Base-by-base conservation (phyloP, 1,284 basidiomycete species). In the Sphaerobolus stellatus region DNA sequence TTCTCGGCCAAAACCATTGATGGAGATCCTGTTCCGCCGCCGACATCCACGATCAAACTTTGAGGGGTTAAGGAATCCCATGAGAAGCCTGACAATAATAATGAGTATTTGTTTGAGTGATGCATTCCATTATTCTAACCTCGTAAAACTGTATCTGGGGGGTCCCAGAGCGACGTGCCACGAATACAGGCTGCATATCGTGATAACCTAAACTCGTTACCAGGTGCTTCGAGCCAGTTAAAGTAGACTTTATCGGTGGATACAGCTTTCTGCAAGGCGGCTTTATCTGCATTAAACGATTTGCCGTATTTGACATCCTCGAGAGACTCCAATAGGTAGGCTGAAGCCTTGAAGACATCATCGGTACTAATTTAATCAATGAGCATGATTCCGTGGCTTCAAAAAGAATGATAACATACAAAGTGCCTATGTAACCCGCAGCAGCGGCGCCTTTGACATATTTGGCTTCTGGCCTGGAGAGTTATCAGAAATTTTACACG, bases 11-110 rank as follows among this genome's bases (percentile, higher is more conserved):
- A 77, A 40, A 81, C 59, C 79, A 90, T 82, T 20, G 77, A 81
- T 1, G 84, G 83, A n/a, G 82, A 83, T 8, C 88, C 88, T 41
- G 88, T 85, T 1, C 88, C 87, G 6, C 87, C 86, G 0, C 88
- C 88, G 1, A 90, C 86, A 59, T 90, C 88, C 3, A 90, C 83
- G 27, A 90, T 70, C 7, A 80, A 68, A 38, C 82, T 80, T 2
- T 78, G 78, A n/a, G 64, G 68, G 2, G 76, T 75, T 18, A 90
- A 72, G 5, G 75, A 71, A 16, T 72, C 67, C 82, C 87, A 89
- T 56, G 83, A 80, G 61, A 86, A 87, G 5, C 77, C 86, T 87
- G 25, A 36, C 11, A 20, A 50, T 57, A 9, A 18, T 30, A 28
- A 28, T n/a, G n/a, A 30, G 2, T 31, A 33, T 16, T 20, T 6